Base-by-base conservation (phyloP, 2,329 filamentous ascomycete species). In the Cadophora gregata region DNA sequence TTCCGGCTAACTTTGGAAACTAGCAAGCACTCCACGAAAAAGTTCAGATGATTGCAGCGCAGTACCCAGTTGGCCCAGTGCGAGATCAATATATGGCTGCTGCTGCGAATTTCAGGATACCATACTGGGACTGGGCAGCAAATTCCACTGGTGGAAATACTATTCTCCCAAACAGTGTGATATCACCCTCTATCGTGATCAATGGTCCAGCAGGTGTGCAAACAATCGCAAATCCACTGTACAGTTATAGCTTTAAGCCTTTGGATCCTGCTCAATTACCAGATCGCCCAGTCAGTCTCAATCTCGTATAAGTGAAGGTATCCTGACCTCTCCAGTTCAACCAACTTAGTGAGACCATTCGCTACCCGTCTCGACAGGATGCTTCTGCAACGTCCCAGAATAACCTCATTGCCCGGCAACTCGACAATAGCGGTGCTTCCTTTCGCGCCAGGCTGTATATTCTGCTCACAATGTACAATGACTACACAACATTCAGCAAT, bases 401-500 rank as follows among this genome's bases (percentile, higher is more conserved):
- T 70, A 79, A 84, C 4, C 78, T 83, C 24, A 83, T 90, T 33
- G 85, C 83, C 14, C 73, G 80, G 14, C 81, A 83, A 19, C 75
- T 90, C 19, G 81, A 86, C 68, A 81, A 80, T 29, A 85, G 84
- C 68, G 81, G 86, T 5, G 77, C 80, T 2, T 83, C 83, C 16
- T 82, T 89, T 45, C 85, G 88, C 73, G 82, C 87, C 69, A 84
- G 92, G 14, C 81, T 93, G 1, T 90, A 88, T 72, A 88, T 87
- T 61, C 81, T 93, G 1, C 86, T 91, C 69, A 87, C 88, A 9
- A 87, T 85, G 66, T 92, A 91, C 75, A 81, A 85, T 55, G 85
- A 92, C 70, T 92, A 89, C 75, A 86, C 86, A 19, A 81, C 85
- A 19, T 92, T 93, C 75, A 88, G 89, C 72, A 93, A 89, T 74